Evolutionary conservation across 2,329 filamentous ascomycete species (phyloP).

Genomic region (Elsinoe australis): DNA sequence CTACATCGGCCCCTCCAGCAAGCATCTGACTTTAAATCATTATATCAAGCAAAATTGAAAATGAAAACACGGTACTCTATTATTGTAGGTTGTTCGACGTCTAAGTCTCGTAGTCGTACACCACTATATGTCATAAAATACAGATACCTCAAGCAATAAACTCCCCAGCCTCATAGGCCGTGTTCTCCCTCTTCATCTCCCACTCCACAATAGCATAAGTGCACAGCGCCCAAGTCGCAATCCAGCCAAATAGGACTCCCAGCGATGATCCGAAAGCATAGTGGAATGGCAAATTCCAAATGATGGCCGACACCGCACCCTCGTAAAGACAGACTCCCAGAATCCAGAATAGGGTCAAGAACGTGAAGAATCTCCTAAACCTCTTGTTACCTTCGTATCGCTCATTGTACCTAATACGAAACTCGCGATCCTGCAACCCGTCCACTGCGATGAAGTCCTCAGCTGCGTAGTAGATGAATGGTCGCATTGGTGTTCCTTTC

Average conservation of each 20-base stretch:
- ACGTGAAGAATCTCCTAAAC: slow-evolving; percentile 27
- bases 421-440: slow-evolving; percentile 28
- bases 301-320: slow-evolving; percentile 27
- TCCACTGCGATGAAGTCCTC: slow-evolving; percentile 31
- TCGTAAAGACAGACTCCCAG: slow-evolving; percentile 26
- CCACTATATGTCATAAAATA: too few relatives aligned
- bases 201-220: slow-evolving; percentile 23
- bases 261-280: slow-evolving; percentile 27
- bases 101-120: too few relatives aligned
- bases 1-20: background rate
- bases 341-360: slow-evolving; percentile 28
- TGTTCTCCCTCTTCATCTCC: slow-evolving; percentile 28
- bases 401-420: slow-evolving; percentile 28
- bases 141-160: slow-evolving; percentile 21
- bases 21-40: background rate
- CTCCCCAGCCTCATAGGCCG: slow-evolving; percentile 25
- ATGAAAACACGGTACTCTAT: background rate
- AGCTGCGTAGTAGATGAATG: slow-evolving; percentile 30
- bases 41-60: background rate
- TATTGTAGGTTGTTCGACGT: background rate
- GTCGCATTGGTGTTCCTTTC: slow-evolving; percentile 25
- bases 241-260: slow-evolving; percentile 27
- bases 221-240: slow-evolving; percentile 25
- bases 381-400: slow-evolving; percentile 27
- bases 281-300: slow-evolving; percentile 28